Evolutionary conservation across 2,329 filamentous ascomycete genomes (phyloP), one percentile per base, ranked within the genome.

Genomic region (Alternaria consortialis): DNA sequence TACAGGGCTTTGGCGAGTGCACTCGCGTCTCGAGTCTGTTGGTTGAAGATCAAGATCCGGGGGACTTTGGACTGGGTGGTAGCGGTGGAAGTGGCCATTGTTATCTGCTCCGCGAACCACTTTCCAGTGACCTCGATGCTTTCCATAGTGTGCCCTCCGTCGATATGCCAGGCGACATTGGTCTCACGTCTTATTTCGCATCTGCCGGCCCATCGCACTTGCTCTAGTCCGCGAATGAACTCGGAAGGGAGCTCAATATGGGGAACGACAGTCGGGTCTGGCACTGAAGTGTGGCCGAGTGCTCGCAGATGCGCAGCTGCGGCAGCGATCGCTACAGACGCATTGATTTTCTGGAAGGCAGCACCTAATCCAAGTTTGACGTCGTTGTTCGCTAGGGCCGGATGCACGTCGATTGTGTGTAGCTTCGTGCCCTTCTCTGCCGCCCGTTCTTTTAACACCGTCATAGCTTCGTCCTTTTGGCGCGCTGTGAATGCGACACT

Each of bases 71-170:
- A 54, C 5, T 65, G 56, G 23, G 55, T 53, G 67, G 62, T 64
- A n/a, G 60, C 60, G 7, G 77, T 70, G 5, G 77, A 72, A 11
- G 77, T 76, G 44, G 78, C 77, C 15, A 76, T 70, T 12, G 72
- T 66, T 37, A 74, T 79, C 63, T 69, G 77, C 44, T 77, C 74
- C 7, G 86, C 86, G 71, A 94, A 94, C 94, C 94, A 97, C 66
- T 83, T 84, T 3, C 88, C 92, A 11, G 91, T 91, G 42, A 92
- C 85, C 53, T 87, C 84, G 64, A 97, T 88, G 69, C 92, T 96
- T 69, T 97, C 93, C 23, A 89, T 83, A 0, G 94, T 97, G 75
- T 97, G 94, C 2, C 92, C 94, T 3, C 94, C 93, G 71, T 97
- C 94, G 15, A 97, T 87, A 66, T 90, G 88, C 93, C 94, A 97